phyloP scores from a whole-genome alignment of 2,329 filamentous ascomycete species.

The Trichoderma polysporum region DNA sequence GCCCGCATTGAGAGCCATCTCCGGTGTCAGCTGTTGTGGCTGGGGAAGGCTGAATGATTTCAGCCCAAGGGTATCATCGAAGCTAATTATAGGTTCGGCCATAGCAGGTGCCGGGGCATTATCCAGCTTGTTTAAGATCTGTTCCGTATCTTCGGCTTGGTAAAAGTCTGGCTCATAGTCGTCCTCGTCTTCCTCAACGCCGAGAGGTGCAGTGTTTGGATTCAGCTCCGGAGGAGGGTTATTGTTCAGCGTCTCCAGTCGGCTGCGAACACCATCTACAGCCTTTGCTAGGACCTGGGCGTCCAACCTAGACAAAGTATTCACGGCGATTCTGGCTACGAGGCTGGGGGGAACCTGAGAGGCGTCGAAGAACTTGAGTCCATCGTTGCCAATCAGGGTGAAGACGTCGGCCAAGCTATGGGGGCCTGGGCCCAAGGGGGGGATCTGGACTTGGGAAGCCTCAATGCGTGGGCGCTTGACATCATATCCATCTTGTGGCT shows the following conservation, averaged over 20 bases:
- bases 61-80: slow-evolving; percentile 56
- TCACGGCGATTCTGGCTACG: slow-evolving; percentile 77
- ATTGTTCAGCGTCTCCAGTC: slow-evolving; percentile 47
- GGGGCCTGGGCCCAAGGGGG: slow-evolving; percentile 71
- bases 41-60: slow-evolving; percentile 78
- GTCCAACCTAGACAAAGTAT: slow-evolving; percentile 72
- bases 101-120: slow-evolving; percentile 56
- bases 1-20: slow-evolving; percentile 71
- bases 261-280: slow-evolving; percentile 61
- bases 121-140: slow-evolving; percentile 75
- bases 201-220: slow-evolving; percentile 59
- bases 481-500: slow-evolving; percentile 71
- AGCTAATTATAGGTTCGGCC: slow-evolving; percentile 22
- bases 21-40: slow-evolving; percentile 69
- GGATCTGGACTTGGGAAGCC: slow-evolving; percentile 52
- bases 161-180: slow-evolving; percentile 91
- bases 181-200: slow-evolving; percentile 75
- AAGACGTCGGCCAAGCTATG: slow-evolving; percentile 82
- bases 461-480: slow-evolving; percentile 78
- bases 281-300: slow-evolving; percentile 67
- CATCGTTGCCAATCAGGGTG: slow-evolving; percentile 73
- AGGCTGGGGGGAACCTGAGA: slow-evolving; percentile 73
- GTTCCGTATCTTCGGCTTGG: slow-evolving; percentile 72
- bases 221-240: slow-evolving; percentile 50
- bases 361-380: slow-evolving; percentile 78